Percentiles rank a stretch among this genome's conserved stretches.
phyloP scores from a whole-genome alignment of 306 rosid species.

The Albizia julibrissin region DNA sequence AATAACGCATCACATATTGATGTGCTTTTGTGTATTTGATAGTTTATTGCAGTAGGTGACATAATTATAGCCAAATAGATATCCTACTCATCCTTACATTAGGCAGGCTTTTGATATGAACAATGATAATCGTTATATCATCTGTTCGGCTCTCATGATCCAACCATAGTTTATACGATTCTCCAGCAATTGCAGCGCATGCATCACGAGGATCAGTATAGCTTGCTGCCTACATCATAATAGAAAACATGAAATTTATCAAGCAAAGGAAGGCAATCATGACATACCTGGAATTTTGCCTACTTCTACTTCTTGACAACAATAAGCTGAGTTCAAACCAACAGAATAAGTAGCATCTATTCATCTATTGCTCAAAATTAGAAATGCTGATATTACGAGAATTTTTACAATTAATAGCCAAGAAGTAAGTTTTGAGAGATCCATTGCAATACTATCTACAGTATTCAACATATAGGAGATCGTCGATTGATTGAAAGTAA shows the following conservation, averaged over 20 bases:
- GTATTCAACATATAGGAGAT: background rate
- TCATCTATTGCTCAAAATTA: conserved; percentile 6
- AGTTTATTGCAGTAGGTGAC: background rate
- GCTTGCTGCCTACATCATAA: conserved; percentile 70
- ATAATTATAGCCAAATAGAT: conserved; percentile 7
- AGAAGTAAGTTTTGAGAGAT: background rate
- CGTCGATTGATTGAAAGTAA: conserved; percentile 6
- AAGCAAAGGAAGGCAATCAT: conserved; percentile 17
- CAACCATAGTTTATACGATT: conserved; percentile 90
- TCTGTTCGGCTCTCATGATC: conserved; percentile 91
- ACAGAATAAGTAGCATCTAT: conserved; percentile 16
- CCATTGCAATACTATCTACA: background rate
- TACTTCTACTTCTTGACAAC: background rate
- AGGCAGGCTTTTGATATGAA: conserved; percentile 82
- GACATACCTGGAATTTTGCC: conserved; percentile 2
- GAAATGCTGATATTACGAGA: background rate
- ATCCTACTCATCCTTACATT: conserved; percentile 60
- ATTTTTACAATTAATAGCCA: conserved; percentile 5
- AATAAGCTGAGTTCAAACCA: conserved; percentile 24
- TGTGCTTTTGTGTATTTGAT: background rate
- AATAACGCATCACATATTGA: background rate
- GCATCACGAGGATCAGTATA: conserved; percentile 96
- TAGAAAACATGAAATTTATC: conserved; percentile 27
- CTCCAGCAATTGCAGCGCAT: conserved; percentile 97
- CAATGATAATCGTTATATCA: conserved; percentile 89